Evolutionary conservation across 495 filamentous ascomycete genomes (phyloP), one percentile per base, ranked within the genome.

Genomic region (Physcia stellaris): DNA sequence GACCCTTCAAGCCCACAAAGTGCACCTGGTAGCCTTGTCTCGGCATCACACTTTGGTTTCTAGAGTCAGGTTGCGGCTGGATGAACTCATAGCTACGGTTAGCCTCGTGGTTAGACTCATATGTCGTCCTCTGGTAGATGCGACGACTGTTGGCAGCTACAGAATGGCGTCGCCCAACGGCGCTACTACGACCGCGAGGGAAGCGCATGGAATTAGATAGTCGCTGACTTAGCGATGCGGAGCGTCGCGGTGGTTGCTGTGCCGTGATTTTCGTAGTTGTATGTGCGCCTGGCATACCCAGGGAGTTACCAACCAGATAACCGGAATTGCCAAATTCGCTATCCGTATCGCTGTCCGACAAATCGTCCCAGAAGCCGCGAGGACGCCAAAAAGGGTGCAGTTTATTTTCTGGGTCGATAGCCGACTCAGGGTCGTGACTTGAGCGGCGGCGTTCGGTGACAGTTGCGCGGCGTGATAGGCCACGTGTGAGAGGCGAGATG

Each of bases 311-410:
- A 28, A 73, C 53, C 21, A 64, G 40, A 11, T 55, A 20, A 50
- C 47, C 22, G 22, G 39, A 41, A 32, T 39, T 53, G 16, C 38
- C 42, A 30, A 52, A 51, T 61, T 63, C 49, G 40, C 40, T 63
- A 10, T 55, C 57, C 38, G 62, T 58, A 21, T 66, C 60, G 39
- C 70, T 66, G n/a, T 60, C 63, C 24, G 68, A 66, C 4, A 68
- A 58, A 40, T 79, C 73, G 21, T 82, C 77, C 67, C 74, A 80
- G 52, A 82, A 83, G 18, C 74, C 64, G 18, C 71, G 73, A 4
- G 86, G 83, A 19, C 75, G 70, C 86, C 86, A 93, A 56, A 80
- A 80, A 1, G 85, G 83, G 50, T 90, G 80, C 4, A 87, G 62
- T 33, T 68, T 74, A 35, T 64, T 67, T 24, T 68, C 42, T 4